These are phyloP conservation scores for Leccinum uliginosum DNA, from an alignment of 768 basidiomycete genomes.

Conservation along the genomic window DNA sequence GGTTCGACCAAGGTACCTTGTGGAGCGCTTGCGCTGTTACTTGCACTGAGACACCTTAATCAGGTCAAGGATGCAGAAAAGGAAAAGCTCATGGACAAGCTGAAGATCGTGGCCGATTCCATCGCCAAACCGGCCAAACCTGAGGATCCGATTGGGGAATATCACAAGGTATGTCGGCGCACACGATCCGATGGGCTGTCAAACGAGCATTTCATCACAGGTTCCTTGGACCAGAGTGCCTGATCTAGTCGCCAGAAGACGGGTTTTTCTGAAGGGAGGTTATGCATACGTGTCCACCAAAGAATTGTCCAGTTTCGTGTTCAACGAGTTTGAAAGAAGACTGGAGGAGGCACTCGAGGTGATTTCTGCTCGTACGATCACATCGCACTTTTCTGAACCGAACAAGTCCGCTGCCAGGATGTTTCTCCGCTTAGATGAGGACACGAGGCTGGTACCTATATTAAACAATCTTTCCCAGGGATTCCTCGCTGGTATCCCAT, in stretches of 20 bases:
- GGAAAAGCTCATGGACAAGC: constrained; percentile 38
- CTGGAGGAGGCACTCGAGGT: constrained; percentile 79
- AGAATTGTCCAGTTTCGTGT: constrained; percentile 80
- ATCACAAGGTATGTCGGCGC: constrained; percentile 61
- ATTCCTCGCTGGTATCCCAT: constrained; percentile 86
- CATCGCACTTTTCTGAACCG: constrained; percentile 8
- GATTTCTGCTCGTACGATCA: constrained; percentile 11
- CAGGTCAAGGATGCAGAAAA: constrained; percentile 65
- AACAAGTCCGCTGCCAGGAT: constrained; percentile 76
- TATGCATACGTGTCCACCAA: constrained; percentile 83
- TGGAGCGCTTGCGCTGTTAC: neutral
- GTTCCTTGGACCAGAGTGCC: constrained; percentile 97
- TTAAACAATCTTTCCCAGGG: constrained; percentile 90
- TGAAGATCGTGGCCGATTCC: constrained; percentile 35
- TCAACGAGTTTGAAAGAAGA: constrained; percentile 75
- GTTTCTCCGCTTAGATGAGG: constrained; percentile 90
- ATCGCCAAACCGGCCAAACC: neutral
- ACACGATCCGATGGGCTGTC: neutral
- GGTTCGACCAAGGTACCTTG: constrained; percentile 54
- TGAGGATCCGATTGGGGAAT: constrained; percentile 26
- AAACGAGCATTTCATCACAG: constrained; percentile 35
- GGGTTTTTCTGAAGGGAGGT: constrained; percentile 72
- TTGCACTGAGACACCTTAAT: neutral
- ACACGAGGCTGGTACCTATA: constrained; percentile 84
- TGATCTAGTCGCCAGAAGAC: constrained; percentile 80